Conservation (phyloP, 768 basidiomycete genomes). For the Leccinum pellstonianum region DNA sequence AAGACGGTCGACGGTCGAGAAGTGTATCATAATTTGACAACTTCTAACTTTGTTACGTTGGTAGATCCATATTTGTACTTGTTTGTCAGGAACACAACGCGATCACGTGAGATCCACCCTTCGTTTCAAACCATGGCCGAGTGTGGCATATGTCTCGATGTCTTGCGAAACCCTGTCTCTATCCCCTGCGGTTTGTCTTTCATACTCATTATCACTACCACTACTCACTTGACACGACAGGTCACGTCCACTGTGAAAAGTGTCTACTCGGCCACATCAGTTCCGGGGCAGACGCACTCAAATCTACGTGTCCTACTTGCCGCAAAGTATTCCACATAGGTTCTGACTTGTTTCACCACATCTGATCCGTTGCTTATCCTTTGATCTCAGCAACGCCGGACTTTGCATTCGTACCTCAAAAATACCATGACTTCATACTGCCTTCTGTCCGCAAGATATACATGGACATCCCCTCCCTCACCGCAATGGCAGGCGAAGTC, state of each 20-base stretch:
- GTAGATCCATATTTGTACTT: slow-evolving; percentile 24
- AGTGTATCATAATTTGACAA: background rate
- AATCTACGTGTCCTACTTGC: slow-evolving; percentile 60
- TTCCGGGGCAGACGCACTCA: slow-evolving; percentile 30
- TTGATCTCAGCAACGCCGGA: slow-evolving; percentile 46
- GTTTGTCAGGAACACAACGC: slow-evolving; percentile 24
- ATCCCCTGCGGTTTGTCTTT: slow-evolving; percentile 58
- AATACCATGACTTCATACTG: slow-evolving; percentile 56
- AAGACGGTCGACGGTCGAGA: background rate
- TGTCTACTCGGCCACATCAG: slow-evolving; percentile 46
- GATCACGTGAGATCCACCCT: slow-evolving; percentile 24
- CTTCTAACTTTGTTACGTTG: background rate
- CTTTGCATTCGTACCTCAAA: slow-evolving; percentile 48
- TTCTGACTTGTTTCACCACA: slow-evolving; percentile 29
- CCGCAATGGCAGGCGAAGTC: slow-evolving; percentile 32
- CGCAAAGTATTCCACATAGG: slow-evolving; percentile 54
- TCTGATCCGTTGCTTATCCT: background rate
- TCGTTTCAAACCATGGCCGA: slow-evolving; percentile 35
- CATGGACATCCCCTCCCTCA: slow-evolving; percentile 40
- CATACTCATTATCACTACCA: background rate
- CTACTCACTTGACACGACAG: slow-evolving; percentile 32
- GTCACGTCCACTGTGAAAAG: slow-evolving; percentile 64
- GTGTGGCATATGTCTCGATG: slow-evolving; percentile 63
- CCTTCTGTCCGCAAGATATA: slow-evolving; percentile 59
- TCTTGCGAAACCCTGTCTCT: slow-evolving; percentile 52